Evolutionary conservation across 2,329 filamentous ascomycete genomes (phyloP).

Genomic region (Nothophoma quercina): DNA sequence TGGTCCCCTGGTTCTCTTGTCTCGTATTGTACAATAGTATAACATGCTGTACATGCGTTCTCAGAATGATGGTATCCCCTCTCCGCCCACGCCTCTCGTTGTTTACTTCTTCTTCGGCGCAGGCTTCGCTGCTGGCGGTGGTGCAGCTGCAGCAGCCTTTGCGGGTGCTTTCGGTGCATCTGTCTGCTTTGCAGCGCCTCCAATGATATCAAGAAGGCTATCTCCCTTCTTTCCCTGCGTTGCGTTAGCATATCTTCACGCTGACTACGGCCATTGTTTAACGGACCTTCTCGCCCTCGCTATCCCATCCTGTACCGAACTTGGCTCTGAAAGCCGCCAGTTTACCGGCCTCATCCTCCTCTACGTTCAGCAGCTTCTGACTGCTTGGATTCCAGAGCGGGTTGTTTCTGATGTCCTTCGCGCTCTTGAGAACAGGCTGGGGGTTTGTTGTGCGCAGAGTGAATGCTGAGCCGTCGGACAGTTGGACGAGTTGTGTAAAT

Average conservation of each 20-base stretch:
- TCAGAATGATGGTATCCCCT: not conserved
- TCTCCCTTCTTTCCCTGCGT: conserved; percentile 31
- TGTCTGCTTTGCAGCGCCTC: conserved; percentile 31
- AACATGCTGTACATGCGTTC: conserved; percentile 1
- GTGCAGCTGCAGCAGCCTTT: conserved; percentile 20
- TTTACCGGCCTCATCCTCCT: conserved; percentile 93
- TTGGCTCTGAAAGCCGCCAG: conserved; percentile 83
- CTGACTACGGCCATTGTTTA: too few species aligned
- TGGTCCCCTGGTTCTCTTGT: too few species aligned
- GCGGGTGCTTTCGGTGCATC: conserved; percentile 23
- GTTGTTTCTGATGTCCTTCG: conserved; percentile 89
- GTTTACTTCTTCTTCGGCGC: conserved; percentile 18
- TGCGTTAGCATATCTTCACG: not conserved
- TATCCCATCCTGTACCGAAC: conserved; percentile 87
- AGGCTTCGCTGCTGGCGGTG: conserved; percentile 20
- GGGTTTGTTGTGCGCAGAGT: conserved; percentile 81
- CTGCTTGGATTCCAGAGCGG: conserved; percentile 89
- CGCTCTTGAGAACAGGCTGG: conserved; percentile 64
- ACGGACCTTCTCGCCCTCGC: conserved; percentile 28
- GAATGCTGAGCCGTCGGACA: conserved; percentile 89
- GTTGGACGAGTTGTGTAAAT: conserved; percentile 95
- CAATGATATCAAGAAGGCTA: conserved; percentile 44
- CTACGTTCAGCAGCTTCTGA: conserved; percentile 82
- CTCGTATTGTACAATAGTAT: conserved; percentile 11
- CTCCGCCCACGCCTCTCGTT: not conserved